Conservation (phyloP, 192 early-diverging fungal genomes). For the Coemansia sp. region DNA sequence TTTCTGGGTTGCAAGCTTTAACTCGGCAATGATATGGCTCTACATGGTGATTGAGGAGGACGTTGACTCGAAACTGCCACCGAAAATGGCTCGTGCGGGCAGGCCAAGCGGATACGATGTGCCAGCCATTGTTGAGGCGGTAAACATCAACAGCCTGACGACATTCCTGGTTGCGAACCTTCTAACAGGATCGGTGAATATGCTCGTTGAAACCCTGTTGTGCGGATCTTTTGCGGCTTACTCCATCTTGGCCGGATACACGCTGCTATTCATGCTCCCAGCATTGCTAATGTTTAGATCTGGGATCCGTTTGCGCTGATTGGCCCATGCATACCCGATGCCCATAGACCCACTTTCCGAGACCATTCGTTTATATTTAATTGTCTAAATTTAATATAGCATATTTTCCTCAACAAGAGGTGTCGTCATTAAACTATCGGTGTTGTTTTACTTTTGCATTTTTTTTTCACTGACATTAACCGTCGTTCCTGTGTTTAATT, state of each 20-base stretch:
- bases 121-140: constrained; percentile 62
- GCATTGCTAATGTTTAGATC: constrained; percentile 24
- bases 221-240: constrained; percentile 46
- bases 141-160: constrained; percentile 82
- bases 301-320: constrained; percentile 29
- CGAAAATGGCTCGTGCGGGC: constrained; percentile 35
- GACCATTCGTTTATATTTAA: neutral
- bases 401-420: neutral
- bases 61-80: constrained; percentile 53
- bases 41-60: constrained; percentile 64
- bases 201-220: constrained; percentile 76
- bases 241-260: constrained; percentile 58
- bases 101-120: constrained; percentile 45
- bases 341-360: neutral
- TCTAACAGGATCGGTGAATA: constrained; percentile 83
- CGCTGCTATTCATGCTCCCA: constrained; percentile 52
- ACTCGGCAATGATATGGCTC: constrained; percentile 60
- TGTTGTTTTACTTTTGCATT: neutral
- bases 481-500: neutral
- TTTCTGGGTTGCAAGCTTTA: constrained; percentile 75
- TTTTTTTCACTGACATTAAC: neutral
- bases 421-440: neutral
- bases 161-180: constrained; percentile 89
- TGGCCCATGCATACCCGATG: constrained; percentile 5
- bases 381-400: neutral